Conservation (phyloP, 2,329 filamentous ascomycete species). For the Fusarium chuoi region DNA sequence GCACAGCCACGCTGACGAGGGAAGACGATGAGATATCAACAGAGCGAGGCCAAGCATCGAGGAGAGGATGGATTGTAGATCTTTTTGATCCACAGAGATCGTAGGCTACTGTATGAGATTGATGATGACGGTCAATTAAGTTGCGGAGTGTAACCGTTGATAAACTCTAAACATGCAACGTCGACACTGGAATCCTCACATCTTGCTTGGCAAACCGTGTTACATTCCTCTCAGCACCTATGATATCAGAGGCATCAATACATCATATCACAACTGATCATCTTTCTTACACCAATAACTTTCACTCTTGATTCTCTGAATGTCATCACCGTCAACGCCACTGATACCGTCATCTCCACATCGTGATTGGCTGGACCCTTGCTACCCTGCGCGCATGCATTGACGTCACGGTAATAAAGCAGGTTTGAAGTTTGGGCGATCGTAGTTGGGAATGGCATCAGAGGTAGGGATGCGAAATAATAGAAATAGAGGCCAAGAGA, state of each 20-base stretch:
- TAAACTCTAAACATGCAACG: not conserved
- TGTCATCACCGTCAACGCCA: constrained; percentile 23
- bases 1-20: constrained; percentile 28
- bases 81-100: not conserved
- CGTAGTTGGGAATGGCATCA: not conserved
- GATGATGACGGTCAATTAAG: not conserved
- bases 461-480: not conserved
- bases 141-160: not conserved
- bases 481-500: constrained; percentile 29
- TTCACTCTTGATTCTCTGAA: not conserved
- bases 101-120: not conserved
- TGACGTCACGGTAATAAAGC: constrained; percentile 35
- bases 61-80: not conserved
- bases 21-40: not conserved
- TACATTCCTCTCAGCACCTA: not conserved
- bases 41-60: not conserved
- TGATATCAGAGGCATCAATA: not conserved
- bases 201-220: constrained; percentile 5
- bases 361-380: constrained; percentile 27
- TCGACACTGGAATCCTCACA: not conserved
- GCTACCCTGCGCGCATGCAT: constrained; percentile 16
- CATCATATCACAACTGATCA: not conserved
- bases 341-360: constrained; percentile 14
- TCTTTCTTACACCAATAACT: constrained; percentile 4
- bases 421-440: constrained; percentile 30